phyloP scores from a whole-genome alignment of 306 rosid genomes.

The Fagus crenata region DNA sequence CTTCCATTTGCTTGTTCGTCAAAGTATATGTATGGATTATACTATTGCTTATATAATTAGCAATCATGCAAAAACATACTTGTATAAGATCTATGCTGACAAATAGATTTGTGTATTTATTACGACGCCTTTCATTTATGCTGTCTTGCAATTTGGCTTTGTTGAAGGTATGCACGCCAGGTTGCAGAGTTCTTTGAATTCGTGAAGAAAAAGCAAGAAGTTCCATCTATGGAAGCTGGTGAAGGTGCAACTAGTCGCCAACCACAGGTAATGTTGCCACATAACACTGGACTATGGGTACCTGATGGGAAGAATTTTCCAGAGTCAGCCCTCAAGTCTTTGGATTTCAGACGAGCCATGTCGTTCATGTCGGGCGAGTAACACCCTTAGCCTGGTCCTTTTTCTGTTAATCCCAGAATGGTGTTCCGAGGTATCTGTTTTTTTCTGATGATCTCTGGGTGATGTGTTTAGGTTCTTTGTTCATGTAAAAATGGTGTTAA shows the following conservation, averaged over 20 bases:
- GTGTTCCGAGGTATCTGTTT: conserved; percentile 4
- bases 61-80: too few species aligned
- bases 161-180: conserved; percentile 90
- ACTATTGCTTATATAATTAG: too few species aligned
- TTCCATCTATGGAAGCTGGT: conserved; percentile 41
- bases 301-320: conserved; percentile 70
- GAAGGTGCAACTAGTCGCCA: conserved; percentile 45
- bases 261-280: conserved; percentile 58
- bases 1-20: too few species aligned
- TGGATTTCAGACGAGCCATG: conserved; percentile 75
- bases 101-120: not conserved
- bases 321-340: conserved; percentile 47
- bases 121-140: not conserved
- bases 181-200: conserved; percentile 90
- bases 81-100: too few species aligned
- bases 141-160: conserved; percentile 22
- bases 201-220: conserved; percentile 77
- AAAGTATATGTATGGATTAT: too few species aligned
- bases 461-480: conserved; percentile 34
- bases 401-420: not conserved
- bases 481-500: conserved; percentile 45
- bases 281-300: conserved; percentile 64
- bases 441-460: conserved; percentile 27
- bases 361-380: conserved; percentile 62
- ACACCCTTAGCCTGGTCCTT: not conserved